Conservation (phyloP, 2,329 filamentous ascomycete genomes). For the Westerdykella ornata region DNA sequence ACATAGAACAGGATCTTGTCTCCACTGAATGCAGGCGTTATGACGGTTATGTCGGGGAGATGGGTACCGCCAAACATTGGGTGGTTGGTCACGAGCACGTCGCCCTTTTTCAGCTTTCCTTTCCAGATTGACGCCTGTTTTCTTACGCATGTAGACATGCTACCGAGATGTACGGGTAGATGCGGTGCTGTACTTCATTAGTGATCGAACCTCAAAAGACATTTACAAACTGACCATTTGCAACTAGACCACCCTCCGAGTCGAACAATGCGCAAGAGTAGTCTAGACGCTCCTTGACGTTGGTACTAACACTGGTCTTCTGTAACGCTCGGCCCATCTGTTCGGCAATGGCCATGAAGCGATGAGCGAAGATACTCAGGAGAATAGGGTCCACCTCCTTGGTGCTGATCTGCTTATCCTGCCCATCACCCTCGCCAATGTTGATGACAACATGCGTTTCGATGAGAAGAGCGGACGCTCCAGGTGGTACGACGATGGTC, state of each 20-base stretch:
- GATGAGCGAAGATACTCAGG: slow-evolving; percentile 70
- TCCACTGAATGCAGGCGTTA: slow-evolving; percentile 71
- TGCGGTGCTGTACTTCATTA: slow-evolving; percentile 54
- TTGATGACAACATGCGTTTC: slow-evolving; percentile 88
- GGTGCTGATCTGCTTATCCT: slow-evolving; percentile 45
- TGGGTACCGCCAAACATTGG: slow-evolving; percentile 38
- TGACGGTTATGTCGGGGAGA: slow-evolving; percentile 42
- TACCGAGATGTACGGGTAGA: slow-evolving; percentile 72
- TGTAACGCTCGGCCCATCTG: slow-evolving; percentile 75
- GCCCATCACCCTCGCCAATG: slow-evolving; percentile 53
- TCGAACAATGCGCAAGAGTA: slow-evolving; percentile 81
- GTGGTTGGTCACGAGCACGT: slow-evolving; percentile 40
- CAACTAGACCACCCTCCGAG: slow-evolving; percentile 65
- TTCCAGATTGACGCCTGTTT: slow-evolving; percentile 76
- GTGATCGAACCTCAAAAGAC: background rate
- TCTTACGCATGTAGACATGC: slow-evolving; percentile 76
- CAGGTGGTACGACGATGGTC: slow-evolving; percentile 83
- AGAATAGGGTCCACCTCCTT: slow-evolving; percentile 66
- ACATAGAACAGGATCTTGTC: slow-evolving; percentile 76
- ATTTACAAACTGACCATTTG: slow-evolving; percentile 48
- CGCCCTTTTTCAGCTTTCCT: slow-evolving; percentile 50
- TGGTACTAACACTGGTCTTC: slow-evolving; percentile 73
- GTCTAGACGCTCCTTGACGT: slow-evolving; percentile 75
- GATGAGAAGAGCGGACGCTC: slow-evolving; percentile 67
- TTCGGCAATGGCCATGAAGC: slow-evolving; percentile 81